Base-by-base conservation (phyloP, 2,329 filamentous ascomycete species). In the Penicillium expansum region DNA sequence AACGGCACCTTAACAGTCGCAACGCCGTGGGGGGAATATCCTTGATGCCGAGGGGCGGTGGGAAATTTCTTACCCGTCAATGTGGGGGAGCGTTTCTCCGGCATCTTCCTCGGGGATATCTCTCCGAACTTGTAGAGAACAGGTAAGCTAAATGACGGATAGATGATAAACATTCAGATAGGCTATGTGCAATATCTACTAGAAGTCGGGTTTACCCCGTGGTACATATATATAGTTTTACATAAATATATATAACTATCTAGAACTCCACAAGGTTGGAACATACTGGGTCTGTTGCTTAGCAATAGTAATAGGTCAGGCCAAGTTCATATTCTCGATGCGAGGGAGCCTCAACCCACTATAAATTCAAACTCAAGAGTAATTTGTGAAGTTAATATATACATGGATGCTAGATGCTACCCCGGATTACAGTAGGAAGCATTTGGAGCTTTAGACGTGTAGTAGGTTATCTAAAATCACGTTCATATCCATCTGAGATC, bases 11-110 rank as follows among this genome's bases (percentile, higher is more conserved):
- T 10, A 22, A 22, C 22, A n/a, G 16, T 37, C 9, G 16, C 7
- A 37, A 37, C 33, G 11, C 11, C 4, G 20, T 20, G 20, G 9
- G 35, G n/a, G 11, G 20, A 27, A 10, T 16, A n/a, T 16, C 14
- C 16, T 11, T 29, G 30, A 43, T 30, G 39, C 48, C 33, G 52
- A 48, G 37, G 32, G 41, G 18, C 8, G 13, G 13, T 13, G 53
- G 55, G 35, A 54, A 48, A 57, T 30, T 5, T 20, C 20, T 57
- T 57, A 57, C 14, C 55, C 55, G 49, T 20, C 6, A 5, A 18
- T 30, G 50, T 41, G 55, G 55, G 43, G 37, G 43, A 57, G 43
- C 16, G 54, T 52, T 56, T 56, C 35, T 52, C 54, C 48, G 54
- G 29, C 27, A 18, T 38, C 9, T 38, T 38, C 35, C 35, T 37